phyloP scores from a whole-genome alignment of 2,329 filamentous ascomycete species.

The Calonectria pauciramosa region DNA sequence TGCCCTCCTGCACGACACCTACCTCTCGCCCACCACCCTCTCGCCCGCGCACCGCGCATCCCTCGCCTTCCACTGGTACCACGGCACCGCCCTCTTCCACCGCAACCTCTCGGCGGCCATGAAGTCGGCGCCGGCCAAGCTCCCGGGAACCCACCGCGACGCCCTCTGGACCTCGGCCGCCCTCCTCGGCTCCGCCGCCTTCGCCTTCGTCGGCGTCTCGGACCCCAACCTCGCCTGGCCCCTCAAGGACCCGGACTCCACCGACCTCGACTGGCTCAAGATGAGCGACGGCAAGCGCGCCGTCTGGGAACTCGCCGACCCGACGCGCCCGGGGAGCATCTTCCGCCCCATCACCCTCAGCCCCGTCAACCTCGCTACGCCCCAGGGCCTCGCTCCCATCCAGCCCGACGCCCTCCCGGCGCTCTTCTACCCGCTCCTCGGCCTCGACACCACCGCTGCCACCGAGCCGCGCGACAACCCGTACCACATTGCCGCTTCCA shows the following conservation, averaged over 20 bases:
- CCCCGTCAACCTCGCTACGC: neutral
- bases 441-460: slow-evolving; percentile 27
- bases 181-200: slow-evolving; percentile 60
- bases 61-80: slow-evolving; percentile 62
- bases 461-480: slow-evolving; percentile 46
- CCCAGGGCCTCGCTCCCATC: slow-evolving; percentile 32
- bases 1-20: slow-evolving; percentile 66
- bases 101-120: slow-evolving; percentile 53
- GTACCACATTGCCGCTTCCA: slow-evolving; percentile 50
- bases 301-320: slow-evolving; percentile 66
- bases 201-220: slow-evolving; percentile 58
- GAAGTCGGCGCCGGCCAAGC: slow-evolving; percentile 39
- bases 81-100: slow-evolving; percentile 61
- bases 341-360: slow-evolving; percentile 53
- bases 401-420: slow-evolving; percentile 45
- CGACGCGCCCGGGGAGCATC: slow-evolving; percentile 60
- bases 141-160: slow-evolving; percentile 57
- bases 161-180: slow-evolving; percentile 62
- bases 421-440: slow-evolving; percentile 48
- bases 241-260: slow-evolving; percentile 54
- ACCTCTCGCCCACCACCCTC: slow-evolving; percentile 46
- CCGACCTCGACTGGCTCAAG: slow-evolving; percentile 70
- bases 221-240: slow-evolving; percentile 68
- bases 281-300: slow-evolving; percentile 69
- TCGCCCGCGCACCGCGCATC: slow-evolving; percentile 43